Evolutionary conservation across 257 asterid genomes (phyloP), one percentile per base, ranked within the genome.

Genomic region (Orobanche coerulescens): DNA sequence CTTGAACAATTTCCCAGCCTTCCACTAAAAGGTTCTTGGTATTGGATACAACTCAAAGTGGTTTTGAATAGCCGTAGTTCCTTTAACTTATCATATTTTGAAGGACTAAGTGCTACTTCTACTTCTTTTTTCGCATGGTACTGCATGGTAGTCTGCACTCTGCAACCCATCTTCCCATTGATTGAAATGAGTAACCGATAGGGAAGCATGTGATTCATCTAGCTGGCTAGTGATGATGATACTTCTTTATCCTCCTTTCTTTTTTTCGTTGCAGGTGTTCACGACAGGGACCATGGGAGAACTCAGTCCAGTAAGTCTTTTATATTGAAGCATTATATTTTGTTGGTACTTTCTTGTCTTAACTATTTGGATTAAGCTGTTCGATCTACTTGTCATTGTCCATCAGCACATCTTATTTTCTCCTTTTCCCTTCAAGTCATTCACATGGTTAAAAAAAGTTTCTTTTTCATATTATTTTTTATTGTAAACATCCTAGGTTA

Each of bases 231-330:
- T 39, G 56, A 43, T 25, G 46, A 62, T 47, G 34, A 13, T 47
- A 62, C 20, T 60, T 71, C 68, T 65, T 1, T 48, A 14, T 15
- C 42, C 39, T 40, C 59, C 47, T 52, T 42, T 52, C 31, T 42
- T n/a, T 23, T 25, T 54, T 47, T 61, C 11, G 15, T 33, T 66
- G 57, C 54, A 74, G 79, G 79, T 74, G 25, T 83, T 85, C 82
- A 85, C 94, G 33, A 76, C 84, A 43, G 94, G 94, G 59, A 80
- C 94, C 43, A 80, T 85, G 90, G 94, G 94, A 55, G 94, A 85
- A 68, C 86, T 85, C 58, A 80, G 80, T 65, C 94, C 94, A 60
- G 94, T 85, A 68, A 39, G 85, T 70, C 42, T 24, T 63, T 8
- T 26, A 13, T 54, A 30, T 60, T 19, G 28, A 26, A 47, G 26